Base-by-base conservation (phyloP, 805 yeast species). In the Saccharomycopsis lassenensis region DNA sequence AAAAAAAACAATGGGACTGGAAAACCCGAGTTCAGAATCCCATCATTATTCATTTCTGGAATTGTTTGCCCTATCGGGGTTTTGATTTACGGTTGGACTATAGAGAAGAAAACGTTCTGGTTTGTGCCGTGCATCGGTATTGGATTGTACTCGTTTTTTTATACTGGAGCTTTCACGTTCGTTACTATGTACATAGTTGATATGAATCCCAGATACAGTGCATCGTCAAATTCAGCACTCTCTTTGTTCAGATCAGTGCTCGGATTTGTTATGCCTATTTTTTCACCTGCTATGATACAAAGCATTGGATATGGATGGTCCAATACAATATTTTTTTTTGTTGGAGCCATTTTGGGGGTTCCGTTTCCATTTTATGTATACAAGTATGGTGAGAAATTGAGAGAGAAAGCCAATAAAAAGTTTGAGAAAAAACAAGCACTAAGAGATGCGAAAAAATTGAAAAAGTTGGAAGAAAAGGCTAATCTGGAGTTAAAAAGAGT, bases 71-170 rank as follows among this genome's bases (percentile, higher is more conserved):
- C 83, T 1, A 59, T 64, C n/a, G 84, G 82, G 0, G 56, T 77
- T 27, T 56, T 78, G 37, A 74, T 81, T 73, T 78, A 71, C 48
- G 86, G 85, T 11, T 78, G 85, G 85, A 65, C 76, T 24, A 77
- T 79, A 2, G 59, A 74, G 48, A 59, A 67, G 24, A 50, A 65
- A 19, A 48, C 71, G 28, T 71, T 62, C 36, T 78, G 80, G 77
- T 62, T 77, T 27, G 67, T 75, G 63, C 81, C 84, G 83, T 5
- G 63, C 73, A 16, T 68, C 58, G 5, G 57, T 77, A 22, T 75
- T 73, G 51, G 74, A 75, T 2, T 65, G 68, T 50, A 72, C 72
- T 3, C 54, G 74, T 26, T 66, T 74, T 40, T 70, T 74, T 6
- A 74, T 74, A 15, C 78, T 77, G 57, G 82, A 72, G 48, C 61